Evolutionary conservation across 2,329 filamentous ascomycete genomes (phyloP).

Genomic region (Cercospora sp.): DNA sequence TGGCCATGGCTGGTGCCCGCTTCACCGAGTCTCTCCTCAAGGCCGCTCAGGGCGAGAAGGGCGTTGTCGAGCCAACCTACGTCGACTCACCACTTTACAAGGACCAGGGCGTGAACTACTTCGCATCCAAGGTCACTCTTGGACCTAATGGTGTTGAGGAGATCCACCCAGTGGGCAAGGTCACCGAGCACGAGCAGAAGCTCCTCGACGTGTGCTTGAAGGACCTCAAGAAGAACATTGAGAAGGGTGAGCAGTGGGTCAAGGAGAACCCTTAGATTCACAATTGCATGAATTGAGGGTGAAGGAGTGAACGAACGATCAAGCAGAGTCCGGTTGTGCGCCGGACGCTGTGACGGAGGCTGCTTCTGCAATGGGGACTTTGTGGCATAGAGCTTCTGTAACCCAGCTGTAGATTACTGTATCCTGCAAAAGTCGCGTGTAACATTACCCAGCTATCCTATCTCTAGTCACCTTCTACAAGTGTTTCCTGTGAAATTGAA

Average conservation of each 20-base stretch:
- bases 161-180: slow-evolving; percentile 81
- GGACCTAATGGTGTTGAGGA: slow-evolving; percentile 95
- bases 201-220: slow-evolving; percentile 80
- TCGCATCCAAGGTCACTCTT: slow-evolving; percentile 91
- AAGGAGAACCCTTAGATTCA: slow-evolving; percentile 54
- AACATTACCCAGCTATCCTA: background rate
- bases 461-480: background rate
- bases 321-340: slow-evolving; percentile 13
- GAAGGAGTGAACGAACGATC: background rate
- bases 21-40: slow-evolving; percentile 91
- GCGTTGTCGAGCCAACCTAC: slow-evolving; percentile 92
- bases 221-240: slow-evolving; percentile 91
- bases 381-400: slow-evolving; percentile 30
- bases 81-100: slow-evolving; percentile 98
- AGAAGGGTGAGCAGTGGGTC: slow-evolving; percentile 76
- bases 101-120: slow-evolving; percentile 97
- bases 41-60: slow-evolving; percentile 89
- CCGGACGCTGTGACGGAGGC: slow-evolving; percentile 16
- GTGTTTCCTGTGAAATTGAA: no score
- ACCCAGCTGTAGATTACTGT: slow-evolving; percentile 28
- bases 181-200: slow-evolving; percentile 84
- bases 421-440: slow-evolving; percentile 11
- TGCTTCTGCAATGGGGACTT: slow-evolving; percentile 17
- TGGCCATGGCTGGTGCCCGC: slow-evolving; percentile 90
- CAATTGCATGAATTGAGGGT: background rate